A percentile compares a stretch with the other conserved stretches of the same genome.
Conservation (phyloP, 2,329 filamentous ascomycete species). For the Alternaria arbusti region DNA sequence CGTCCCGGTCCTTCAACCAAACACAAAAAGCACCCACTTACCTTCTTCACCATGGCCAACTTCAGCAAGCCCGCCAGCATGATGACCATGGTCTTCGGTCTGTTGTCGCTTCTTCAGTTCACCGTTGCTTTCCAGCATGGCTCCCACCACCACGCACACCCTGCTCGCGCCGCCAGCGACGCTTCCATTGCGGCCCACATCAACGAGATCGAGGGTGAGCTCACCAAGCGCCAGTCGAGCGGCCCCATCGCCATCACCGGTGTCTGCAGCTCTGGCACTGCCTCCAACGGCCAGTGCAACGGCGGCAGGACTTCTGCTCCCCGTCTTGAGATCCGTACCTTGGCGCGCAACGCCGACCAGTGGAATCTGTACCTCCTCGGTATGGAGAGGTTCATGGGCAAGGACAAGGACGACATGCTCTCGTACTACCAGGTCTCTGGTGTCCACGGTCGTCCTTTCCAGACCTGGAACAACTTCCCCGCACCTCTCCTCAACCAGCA, state of each 20-base stretch:
- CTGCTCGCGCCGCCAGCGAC: slow-evolving; percentile 21
- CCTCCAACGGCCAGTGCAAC: slow-evolving; percentile 33
- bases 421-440: slow-evolving; percentile 82
- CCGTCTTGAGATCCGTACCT: slow-evolving; percentile 71
- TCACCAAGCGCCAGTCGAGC: slow-evolving; percentile 33
- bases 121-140: slow-evolving; percentile 37
- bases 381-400: slow-evolving; percentile 73
- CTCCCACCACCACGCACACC: slow-evolving; percentile 27
- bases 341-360: slow-evolving; percentile 66
- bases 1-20: slow-evolving; percentile 13
- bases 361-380: slow-evolving; percentile 82
- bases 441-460: slow-evolving; percentile 78
- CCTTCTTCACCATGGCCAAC: slow-evolving; percentile 36
- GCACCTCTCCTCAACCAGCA: slow-evolving; percentile 54
- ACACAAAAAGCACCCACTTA: slow-evolving; percentile 9
- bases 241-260: slow-evolving; percentile 36
- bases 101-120: slow-evolving; percentile 43
- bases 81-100: slow-evolving; percentile 41
- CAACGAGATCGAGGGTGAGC: slow-evolving; percentile 28
- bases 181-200: slow-evolving; percentile 31
- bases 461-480: slow-evolving; percentile 60
- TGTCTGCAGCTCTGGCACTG: slow-evolving; percentile 32
- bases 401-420: slow-evolving; percentile 66
- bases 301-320: slow-evolving; percentile 40
- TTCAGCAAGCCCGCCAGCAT: slow-evolving; percentile 45